Evolutionary conservation across 1,284 basidiomycete species (phyloP).

Genomic region (Phellinidium pouzarii): DNA sequence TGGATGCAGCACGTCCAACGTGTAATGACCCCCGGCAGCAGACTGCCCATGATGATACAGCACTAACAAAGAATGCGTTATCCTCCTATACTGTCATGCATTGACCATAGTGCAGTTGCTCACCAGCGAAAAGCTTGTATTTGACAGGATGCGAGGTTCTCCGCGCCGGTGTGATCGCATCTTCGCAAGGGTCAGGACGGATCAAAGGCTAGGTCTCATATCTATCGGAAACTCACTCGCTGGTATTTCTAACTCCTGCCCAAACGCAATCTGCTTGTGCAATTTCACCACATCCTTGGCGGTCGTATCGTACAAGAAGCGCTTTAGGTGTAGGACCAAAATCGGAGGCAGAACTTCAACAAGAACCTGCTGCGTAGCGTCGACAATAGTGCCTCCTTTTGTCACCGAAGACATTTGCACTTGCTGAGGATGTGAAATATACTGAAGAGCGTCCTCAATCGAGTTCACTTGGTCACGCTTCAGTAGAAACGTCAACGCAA

Average conservation of each 20-base stretch:
- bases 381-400: constrained; percentile 54
- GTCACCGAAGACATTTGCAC: constrained; percentile 68
- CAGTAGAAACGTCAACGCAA: constrained; percentile 6
- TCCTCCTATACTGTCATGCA: not conserved
- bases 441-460: constrained; percentile 78
- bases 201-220: constrained; percentile 10
- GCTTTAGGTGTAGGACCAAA: constrained; percentile 87
- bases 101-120: constrained; percentile 25
- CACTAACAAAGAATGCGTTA: constrained; percentile 36
- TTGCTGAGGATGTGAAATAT: constrained; percentile 76
- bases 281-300: constrained; percentile 83
- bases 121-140: constrained; percentile 87
- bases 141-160: constrained; percentile 42
- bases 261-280: constrained; percentile 77
- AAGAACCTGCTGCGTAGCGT: constrained; percentile 84
- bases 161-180: constrained; percentile 59
- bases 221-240: constrained; percentile 38
- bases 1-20: constrained; percentile 83
- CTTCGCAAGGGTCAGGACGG: constrained; percentile 30
- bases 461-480: constrained; percentile 71
- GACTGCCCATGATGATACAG: constrained; percentile 92
- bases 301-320: constrained; percentile 83
- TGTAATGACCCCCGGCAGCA: constrained; percentile 94
- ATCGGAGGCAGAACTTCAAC: constrained; percentile 85
- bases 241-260: constrained; percentile 71